phyloP scores from a whole-genome alignment of 2,329 filamentous ascomycete genomes.

The Cytospora piceicola region DNA sequence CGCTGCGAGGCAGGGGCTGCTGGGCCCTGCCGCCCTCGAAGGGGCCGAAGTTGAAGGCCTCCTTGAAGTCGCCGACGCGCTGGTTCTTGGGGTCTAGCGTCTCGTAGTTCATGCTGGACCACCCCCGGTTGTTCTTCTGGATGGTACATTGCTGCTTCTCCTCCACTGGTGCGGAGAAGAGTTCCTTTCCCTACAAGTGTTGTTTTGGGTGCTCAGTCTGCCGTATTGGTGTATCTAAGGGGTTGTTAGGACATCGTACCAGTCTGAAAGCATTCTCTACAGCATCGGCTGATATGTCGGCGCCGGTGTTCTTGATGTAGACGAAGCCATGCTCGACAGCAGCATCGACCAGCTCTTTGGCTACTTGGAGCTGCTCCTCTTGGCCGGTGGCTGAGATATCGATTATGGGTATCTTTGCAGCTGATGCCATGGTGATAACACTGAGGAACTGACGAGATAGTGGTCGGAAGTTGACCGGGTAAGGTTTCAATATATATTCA shows the following conservation, averaged over 20 bases:
- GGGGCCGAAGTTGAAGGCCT: conserved; percentile 90
- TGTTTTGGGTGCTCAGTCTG: conserved; percentile 55
- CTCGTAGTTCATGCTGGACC: conserved; percentile 86
- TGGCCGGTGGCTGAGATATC: conserved; percentile 68
- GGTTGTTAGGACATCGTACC: conserved; percentile 51
- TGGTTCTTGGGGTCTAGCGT: conserved; percentile 84
- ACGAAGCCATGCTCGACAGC: conserved; percentile 86
- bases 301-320: conserved; percentile 77
- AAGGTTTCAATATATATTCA: neutral
- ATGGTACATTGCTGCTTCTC: conserved; percentile 80
- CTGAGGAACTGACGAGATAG: no score
- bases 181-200: conserved; percentile 48
- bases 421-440: conserved; percentile 35
- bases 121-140: conserved; percentile 81
- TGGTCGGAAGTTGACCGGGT: neutral
- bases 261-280: conserved; percentile 75
- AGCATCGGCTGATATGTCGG: conserved; percentile 66
- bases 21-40: conserved; percentile 70
- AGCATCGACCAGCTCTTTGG: conserved; percentile 75
- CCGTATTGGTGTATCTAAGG: neutral
- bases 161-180: conserved; percentile 71
- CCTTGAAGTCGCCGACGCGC: conserved; percentile 84
- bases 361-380: conserved; percentile 56
- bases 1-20: conserved; percentile 73
- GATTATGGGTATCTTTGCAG: conserved; percentile 74